phyloP scores from a whole-genome alignment of 108 stramenopile species.

The Epithemia pelagica region DNA sequence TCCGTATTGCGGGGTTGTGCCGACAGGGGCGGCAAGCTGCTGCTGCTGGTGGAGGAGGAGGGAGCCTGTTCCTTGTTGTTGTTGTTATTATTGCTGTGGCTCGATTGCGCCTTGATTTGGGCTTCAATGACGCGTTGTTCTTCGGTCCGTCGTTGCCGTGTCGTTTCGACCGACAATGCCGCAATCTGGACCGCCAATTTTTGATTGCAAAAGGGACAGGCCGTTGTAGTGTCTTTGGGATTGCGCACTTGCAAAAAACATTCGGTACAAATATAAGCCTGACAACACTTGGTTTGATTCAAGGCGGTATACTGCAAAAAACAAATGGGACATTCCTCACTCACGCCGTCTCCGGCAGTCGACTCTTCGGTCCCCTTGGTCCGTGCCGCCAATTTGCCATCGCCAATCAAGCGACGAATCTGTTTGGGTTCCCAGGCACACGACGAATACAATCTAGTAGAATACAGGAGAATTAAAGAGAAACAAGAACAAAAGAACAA shows the following conservation, averaged over 20 bases:
- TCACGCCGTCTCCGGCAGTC: slow-evolving; percentile 10
- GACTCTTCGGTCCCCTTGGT: slow-evolving; percentile 43
- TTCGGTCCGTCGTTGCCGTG: slow-evolving; percentile 32
- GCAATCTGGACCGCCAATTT: slow-evolving; percentile 46
- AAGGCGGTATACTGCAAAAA: slow-evolving; percentile 64
- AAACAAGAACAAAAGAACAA: slow-evolving; percentile 10
- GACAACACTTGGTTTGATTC: slow-evolving; percentile 75
- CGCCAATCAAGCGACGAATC: slow-evolving; percentile 61
- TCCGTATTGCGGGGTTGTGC: background rate
- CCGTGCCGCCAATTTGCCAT: slow-evolving; percentile 65
- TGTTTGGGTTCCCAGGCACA: slow-evolving; percentile 72
- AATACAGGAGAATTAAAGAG: slow-evolving; percentile 5
- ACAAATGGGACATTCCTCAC: slow-evolving; percentile 85
- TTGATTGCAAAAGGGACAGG: slow-evolving; percentile 72
- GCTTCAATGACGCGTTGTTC: slow-evolving; percentile 50
- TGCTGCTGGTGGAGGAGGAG: background rate
- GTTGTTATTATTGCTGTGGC: background rate
- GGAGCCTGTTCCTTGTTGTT: background rate
- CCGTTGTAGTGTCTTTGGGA: slow-evolving; percentile 45
- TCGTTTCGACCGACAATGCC: slow-evolving; percentile 25
- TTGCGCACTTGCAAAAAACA: slow-evolving; percentile 78
- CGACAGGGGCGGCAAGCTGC: background rate
- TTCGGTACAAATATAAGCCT: slow-evolving; percentile 78
- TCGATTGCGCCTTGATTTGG: slow-evolving; percentile 20
- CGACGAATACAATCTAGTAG: slow-evolving; percentile 49